Evolutionary conservation across 106 monocot genomes (phyloP), one percentile per base, ranked within the genome.

Genomic region (Vanilla planifolia): DNA sequence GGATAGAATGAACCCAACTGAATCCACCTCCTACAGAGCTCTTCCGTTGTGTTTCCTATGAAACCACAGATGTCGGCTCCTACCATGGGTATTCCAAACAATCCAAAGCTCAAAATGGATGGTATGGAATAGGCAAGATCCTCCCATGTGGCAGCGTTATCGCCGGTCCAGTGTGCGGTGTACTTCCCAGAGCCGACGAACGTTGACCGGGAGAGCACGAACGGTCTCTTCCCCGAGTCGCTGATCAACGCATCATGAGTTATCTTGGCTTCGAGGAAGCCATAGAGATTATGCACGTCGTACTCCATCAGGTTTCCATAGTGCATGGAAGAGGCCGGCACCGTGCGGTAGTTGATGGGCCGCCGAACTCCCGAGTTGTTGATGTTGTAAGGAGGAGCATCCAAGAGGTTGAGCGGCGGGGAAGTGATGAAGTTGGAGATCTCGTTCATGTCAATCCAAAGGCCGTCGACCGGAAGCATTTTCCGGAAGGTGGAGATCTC

Each of bases 371-470:
- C 81, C 4, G 74, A 50, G 10, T 80, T 78, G 69, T 86, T 79
- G 64, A 92, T 83, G 19, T 26, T 55, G 44, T 92, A 86, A 20
- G 91, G 83, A 9, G 86, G 85, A 10, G 72, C 70, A 22, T 91
- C 91, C 0, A 80, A 37, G 0, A 70, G 10, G 21, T 61, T 79
- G 33, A 70, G 26, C 5, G 79, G 60, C 1, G 46, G 19, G 23
- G 86, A 58, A 16, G 67, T 71, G 13, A 79, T 43, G 80, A 92
- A 83, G 69, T 86, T 92, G 55, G 86, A 80, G 30, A 83, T 15
- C 72, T 92, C 91, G 26, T 92, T 86, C 91, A 92, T 92, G 69
- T 92, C 83, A 43, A 92, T 77, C 91, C 91, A 92, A 10, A 92
- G 71, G 9, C 91, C 86, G 52, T 92, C 91, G 11, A 92, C 46